phyloP scores from a whole-genome alignment of 208 protist species.

The Blastocrithidia nonstop region DNA sequence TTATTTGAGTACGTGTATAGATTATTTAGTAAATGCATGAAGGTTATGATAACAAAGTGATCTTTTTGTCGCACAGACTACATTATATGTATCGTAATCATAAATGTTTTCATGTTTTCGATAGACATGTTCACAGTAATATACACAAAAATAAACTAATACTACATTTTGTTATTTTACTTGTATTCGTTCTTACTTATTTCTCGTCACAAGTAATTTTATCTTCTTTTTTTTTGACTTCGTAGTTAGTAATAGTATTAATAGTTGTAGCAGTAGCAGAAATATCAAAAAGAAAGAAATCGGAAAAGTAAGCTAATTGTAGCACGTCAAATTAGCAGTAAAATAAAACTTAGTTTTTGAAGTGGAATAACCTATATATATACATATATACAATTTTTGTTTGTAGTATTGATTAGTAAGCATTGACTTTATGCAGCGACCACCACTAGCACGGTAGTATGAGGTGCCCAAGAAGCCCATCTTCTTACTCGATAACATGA shows the following conservation, averaged over 20 bases:
- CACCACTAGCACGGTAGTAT: constrained; percentile 59
- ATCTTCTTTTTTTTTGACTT: not conserved
- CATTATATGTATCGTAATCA: no score
- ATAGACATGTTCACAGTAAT: no score
- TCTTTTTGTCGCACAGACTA: no score
- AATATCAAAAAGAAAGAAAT: no score
- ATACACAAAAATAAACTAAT: no score
- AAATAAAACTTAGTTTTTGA: no score
- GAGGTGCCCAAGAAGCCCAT: constrained; percentile 70
- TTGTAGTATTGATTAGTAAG: not conserved
- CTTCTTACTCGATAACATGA: constrained; percentile 54
- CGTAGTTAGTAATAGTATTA: not conserved
- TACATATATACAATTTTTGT: constrained; percentile 1
- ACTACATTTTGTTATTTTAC: not conserved
- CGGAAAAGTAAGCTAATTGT: no score
- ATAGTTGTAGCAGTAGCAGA: not conserved
- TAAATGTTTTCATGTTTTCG: no score
- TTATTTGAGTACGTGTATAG: no score
- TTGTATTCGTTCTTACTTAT: not conserved
- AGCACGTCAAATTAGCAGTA: no score
- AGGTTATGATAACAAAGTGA: no score
- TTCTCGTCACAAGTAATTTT: not conserved
- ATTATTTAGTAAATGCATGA: no score
- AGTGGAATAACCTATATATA: not conserved
- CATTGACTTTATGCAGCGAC: constrained; percentile 8